phyloP scores from a whole-genome alignment of 2,329 filamentous ascomycete genomes.

The Phialophora tarda region DNA sequence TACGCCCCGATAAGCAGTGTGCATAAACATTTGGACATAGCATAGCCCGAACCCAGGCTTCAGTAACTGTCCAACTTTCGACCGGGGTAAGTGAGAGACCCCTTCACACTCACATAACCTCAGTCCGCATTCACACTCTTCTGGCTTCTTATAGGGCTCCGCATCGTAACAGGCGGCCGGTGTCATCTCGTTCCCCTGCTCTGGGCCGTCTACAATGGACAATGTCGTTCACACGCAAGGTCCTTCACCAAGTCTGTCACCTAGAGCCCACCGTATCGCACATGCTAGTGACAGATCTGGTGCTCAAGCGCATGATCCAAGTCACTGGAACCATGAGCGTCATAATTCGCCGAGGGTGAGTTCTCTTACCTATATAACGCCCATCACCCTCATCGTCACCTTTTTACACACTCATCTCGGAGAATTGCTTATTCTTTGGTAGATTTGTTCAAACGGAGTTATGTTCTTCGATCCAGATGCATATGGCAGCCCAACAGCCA shows the following conservation, averaged over 20 bases:
- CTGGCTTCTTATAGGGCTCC: background rate
- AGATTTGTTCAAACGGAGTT: background rate
- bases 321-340: background rate
- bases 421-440: conserved; percentile 1
- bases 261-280: background rate
- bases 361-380: background rate
- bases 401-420: background rate
- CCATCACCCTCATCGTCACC: background rate
- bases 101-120: background rate
- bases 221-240: background rate
- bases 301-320: background rate
- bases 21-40: background rate
- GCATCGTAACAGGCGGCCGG: background rate
- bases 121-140: background rate
- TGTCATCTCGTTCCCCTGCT: background rate
- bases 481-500: conserved; percentile 18
- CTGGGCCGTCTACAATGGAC: background rate
- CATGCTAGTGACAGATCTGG: conserved; percentile 11
- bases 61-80: background rate
- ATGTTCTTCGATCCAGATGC: conserved; percentile 17
- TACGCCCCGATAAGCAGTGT: background rate
- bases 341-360: conserved; percentile 3
- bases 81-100: background rate
- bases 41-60: background rate
- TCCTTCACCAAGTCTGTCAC: conserved; percentile 1